Evolutionary conservation across 1,284 basidiomycete species (phyloP), one percentile per base, ranked within the genome.

Genomic region (Megacollybia platyphylla): DNA sequence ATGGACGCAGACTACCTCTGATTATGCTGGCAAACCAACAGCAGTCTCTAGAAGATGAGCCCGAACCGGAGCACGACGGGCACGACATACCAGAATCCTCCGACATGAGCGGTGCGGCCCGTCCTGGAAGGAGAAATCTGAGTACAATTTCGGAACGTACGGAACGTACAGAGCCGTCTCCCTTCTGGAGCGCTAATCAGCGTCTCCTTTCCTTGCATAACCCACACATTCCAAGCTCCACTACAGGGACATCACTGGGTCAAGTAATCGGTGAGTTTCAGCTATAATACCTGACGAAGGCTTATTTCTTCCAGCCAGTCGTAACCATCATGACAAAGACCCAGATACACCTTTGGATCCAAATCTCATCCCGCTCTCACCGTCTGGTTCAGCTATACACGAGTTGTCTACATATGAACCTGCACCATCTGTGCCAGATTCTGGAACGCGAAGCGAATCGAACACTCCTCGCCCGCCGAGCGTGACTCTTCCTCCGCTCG

Each of bases 361-460:
- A 24, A 79, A 81, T 51, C 57, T 61, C 7, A 79, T 81, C 45
- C 71, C 73, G 24, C 68, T 73, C 9, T 81, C 78, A 18, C 75
- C 76, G 43, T 77, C 73, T 44, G 67, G 58, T n/a, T 89, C 75
- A 28, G 88, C 89, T 1, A 61, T 89, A 13, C 75, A 80, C 41
- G 66, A 74, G 15, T 65, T 90, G 18, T 80, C 84, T 1, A 65
- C 60, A 17, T 68, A 71, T 42, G 72, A 79, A 49, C 66, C 69
- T 37, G 67, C 73, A 7, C 73, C 76, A 5, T 73, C 75, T 4
- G 59, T 68, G 43, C 60, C 63, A 44, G 64, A 71, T 8, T 67
- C 70, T 34, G 61, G 60, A 20, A 59, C 65, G n/a, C 64, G 59
- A 24, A 62, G 59, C 45, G 36, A 46, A 45, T 50, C 46, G 45